These are phyloP conservation scores for Bidens hawaiensis DNA, from an alignment of 140 eudicot genomes.

Conservation along the genomic window DNA sequence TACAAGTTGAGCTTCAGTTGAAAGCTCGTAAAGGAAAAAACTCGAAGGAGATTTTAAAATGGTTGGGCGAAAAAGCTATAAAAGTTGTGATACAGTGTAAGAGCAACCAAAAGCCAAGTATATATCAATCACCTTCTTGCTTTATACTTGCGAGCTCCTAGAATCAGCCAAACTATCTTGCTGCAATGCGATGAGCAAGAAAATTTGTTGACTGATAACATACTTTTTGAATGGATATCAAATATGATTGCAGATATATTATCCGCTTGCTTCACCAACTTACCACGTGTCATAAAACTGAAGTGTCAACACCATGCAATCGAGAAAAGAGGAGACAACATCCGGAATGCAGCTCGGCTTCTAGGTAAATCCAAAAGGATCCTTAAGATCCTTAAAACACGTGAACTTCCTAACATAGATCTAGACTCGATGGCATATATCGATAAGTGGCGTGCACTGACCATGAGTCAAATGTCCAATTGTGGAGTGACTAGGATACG, in stretches of 20 bases:
- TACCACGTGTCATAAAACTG: no score
- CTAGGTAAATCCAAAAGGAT: no score
- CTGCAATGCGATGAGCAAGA: neutral
- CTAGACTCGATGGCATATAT: no score
- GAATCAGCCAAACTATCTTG: neutral
- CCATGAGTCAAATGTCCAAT: no score
- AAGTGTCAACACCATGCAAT: no score
- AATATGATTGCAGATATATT: neutral
- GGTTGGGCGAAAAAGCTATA: conserved; percentile 4
- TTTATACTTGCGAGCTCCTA: neutral
- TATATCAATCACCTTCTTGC: neutral
- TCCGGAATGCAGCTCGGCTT: no score
- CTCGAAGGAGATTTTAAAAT: conserved; percentile 4
- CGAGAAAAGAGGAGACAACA: no score
- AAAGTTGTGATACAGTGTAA: neutral
- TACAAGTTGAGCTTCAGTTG: neutral
- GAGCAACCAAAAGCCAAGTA: neutral
- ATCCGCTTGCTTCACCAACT: no score
- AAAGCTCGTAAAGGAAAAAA: neutral
- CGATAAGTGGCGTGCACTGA: no score
- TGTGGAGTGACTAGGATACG: no score
- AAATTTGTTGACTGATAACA: neutral
- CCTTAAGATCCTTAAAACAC: no score
- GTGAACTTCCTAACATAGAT: no score
- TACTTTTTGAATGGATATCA: neutral